Evolutionary conservation across 2,329 filamentous ascomycete species (phyloP), one percentile per base, ranked within the genome.

Genomic region (Xylariaceae sp.): DNA sequence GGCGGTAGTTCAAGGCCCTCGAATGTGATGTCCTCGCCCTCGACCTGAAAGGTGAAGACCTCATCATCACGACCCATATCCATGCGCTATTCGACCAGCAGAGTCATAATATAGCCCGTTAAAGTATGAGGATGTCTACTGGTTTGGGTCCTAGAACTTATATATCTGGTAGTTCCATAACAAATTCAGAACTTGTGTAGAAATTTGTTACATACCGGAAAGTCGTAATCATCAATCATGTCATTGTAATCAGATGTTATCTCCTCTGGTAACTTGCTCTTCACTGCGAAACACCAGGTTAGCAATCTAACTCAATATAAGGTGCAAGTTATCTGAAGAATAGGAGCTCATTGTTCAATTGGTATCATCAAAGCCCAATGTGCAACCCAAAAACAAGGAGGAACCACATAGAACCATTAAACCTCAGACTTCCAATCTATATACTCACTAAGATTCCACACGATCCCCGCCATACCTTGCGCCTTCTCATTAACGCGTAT

Each of bases 391-490:
- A n/a, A n/a, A n/a, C n/a, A n/a, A n/a, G n/a, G n/a, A n/a, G n/a
- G n/a, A n/a, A n/a, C n/a, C n/a, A n/a, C n/a, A n/a, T n/a, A n/a
- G n/a, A n/a, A n/a, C n/a, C n/a, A n/a, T n/a, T n/a, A n/a, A n/a
- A n/a, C n/a, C n/a, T n/a, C n/a, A n/a, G n/a, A n/a, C n/a, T n/a
- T n/a, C n/a, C n/a, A n/a, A n/a, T n/a, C n/a, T n/a, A n/a, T n/a
- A n/a, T n/a, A n/a, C n/a, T n/a, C n/a, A n/a, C n/a, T 47, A 33
- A 56, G 43, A 33, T 56, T 56, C 56, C 56, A 59, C 1, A 53
- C 21, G 4, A 57, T 20, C 1, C 54, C 48, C 5, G 55, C 54
- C 55, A 59, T 53, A 1, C 55, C 55, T 41, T 54, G 50, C 6
- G 50, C 45, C 21, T 29, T 20, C 17, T 34, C 17, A 25, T 55